Base-by-base conservation (phyloP, 2,329 filamentous ascomycete species). In the Apiospora aurea region DNA sequence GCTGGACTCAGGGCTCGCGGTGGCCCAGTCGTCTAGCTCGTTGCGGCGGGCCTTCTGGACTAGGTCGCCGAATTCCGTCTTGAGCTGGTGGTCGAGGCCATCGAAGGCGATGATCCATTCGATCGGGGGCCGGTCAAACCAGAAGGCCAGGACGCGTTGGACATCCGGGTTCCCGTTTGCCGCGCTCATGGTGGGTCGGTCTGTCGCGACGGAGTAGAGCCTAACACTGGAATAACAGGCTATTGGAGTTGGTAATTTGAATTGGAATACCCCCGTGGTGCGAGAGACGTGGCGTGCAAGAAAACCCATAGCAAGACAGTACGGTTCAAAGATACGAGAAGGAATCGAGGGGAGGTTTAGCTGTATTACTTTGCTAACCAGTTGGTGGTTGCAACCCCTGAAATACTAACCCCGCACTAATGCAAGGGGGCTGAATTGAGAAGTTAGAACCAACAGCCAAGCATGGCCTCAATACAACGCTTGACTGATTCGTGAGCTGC, bases 1-100 rank as follows among this genome's bases (percentile, higher is more conserved):
- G 80, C 80, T 81, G 82, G 74, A 83, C 81, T n/a, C 21, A 2
- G 57, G 43, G 6, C 53, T 21, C 43, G 53, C n/a, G 6, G 26
- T 51, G 43, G 61, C 21, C 51, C 69, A 57, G 14, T 5, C 26
- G 51, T 34, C 14, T 14, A 57, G 51, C 14, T 57, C 51, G 14
- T 29, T 16, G 16, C 18, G 11, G 11, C 71, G 71, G 11, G 73
- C 73, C 26, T 72, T 47, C 18, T 18, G 43, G n/a, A 73, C 70
- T 49, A 73, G 68, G n/a, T 71, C 67, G 24, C 73, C 70, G 67
- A 73, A 73, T 21, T 73, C 49, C 38, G 44, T 1, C 53, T 70
- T 68, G 24, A 73, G 26, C 34, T 72, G 47, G 26, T 47, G 64
- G 16, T 72, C 73, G 26, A 74, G 72, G 8, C 67, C 67, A 1